Conservation (phyloP, 1,139 yeast genomes). For the Candida dubliniensis region DNA sequence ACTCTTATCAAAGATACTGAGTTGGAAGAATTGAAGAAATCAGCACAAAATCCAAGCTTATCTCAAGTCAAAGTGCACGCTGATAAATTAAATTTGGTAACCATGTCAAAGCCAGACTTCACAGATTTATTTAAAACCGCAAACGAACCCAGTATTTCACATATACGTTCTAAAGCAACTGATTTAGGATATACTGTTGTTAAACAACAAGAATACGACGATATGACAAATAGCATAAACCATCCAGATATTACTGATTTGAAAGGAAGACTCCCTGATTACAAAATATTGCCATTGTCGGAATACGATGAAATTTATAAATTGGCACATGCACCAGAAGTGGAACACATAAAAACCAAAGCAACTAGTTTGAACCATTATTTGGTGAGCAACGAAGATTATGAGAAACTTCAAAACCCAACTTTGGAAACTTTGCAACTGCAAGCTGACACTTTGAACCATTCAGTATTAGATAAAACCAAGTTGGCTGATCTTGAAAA, state of each 20-base stretch:
- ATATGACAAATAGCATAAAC: conserved; percentile 14
- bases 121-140: conserved; percentile 37
- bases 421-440: conserved; percentile 12
- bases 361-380: conserved; percentile 14
- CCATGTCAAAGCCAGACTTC: conserved; percentile 35
- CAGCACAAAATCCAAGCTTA: conserved; percentile 34
- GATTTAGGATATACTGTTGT: conserved; percentile 22
- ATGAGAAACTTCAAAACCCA: conserved; percentile 16
- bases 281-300: conserved; percentile 24
- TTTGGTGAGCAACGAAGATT: conserved; percentile 18
- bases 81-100: conserved; percentile 34
- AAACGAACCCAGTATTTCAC: conserved; percentile 33
- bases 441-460: conserved; percentile 12
- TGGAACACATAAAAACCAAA: conserved; percentile 15
- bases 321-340: conserved; percentile 13
- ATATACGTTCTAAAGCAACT: conserved; percentile 20
- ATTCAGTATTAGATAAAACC: conserved; percentile 4
- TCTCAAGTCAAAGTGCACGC: conserved; percentile 38
- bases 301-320: conserved; percentile 14
- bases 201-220: conserved; percentile 22
- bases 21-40: conserved; percentile 18
- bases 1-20: conserved; percentile 15
- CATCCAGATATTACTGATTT: conserved; percentile 24
- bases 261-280: conserved; percentile 15
- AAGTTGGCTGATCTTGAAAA: conserved; percentile 15